Conservation (phyloP, 305 asterid genomes). For the Plantago lanceolata region DNA sequence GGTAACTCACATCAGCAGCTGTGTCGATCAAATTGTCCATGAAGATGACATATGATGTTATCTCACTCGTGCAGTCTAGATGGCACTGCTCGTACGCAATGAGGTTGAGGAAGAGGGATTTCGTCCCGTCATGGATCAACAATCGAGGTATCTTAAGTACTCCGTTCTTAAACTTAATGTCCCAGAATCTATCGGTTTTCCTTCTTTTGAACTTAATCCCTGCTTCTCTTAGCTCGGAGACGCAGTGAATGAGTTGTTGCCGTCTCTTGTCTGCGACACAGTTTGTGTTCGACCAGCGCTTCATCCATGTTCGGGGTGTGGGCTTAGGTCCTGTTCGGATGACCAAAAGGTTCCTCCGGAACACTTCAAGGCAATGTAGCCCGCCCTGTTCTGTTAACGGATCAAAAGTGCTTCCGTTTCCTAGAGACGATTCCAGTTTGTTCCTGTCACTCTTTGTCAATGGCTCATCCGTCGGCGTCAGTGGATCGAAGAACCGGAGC, state of each 20-base stretch:
- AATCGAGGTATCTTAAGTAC: constrained; percentile 59
- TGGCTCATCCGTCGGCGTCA: constrained; percentile 61
- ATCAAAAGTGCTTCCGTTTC: constrained; percentile 38
- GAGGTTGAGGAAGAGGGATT: constrained; percentile 70
- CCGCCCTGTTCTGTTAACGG: constrained; percentile 59
- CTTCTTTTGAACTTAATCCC: constrained; percentile 69
- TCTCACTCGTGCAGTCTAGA: constrained; percentile 55
- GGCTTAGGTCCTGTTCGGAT: constrained; percentile 49
- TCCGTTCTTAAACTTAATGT: constrained; percentile 60
- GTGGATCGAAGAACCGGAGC: constrained; percentile 58
- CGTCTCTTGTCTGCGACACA: constrained; percentile 63
- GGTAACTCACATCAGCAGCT: constrained; percentile 60
- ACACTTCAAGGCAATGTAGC: constrained; percentile 71
- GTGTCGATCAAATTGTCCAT: constrained; percentile 80
- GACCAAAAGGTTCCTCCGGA: constrained; percentile 49
- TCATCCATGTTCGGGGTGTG: constrained; percentile 50
- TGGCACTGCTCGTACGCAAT: constrained; percentile 83
- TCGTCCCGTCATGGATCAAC: constrained; percentile 75
- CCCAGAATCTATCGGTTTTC: constrained; percentile 74
- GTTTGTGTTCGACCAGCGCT: constrained; percentile 48
- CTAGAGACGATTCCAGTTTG: constrained; percentile 38
- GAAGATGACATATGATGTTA: constrained; percentile 69
- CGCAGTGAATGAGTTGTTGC: constrained; percentile 71
- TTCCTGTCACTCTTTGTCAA: too few relatives aligned
- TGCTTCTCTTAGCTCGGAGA: constrained; percentile 59